Evolutionary conservation across 495 filamentous ascomycete species (phyloP), one percentile per base, ranked within the genome.

Genomic region (Rostrohypoxylon terebratum): DNA sequence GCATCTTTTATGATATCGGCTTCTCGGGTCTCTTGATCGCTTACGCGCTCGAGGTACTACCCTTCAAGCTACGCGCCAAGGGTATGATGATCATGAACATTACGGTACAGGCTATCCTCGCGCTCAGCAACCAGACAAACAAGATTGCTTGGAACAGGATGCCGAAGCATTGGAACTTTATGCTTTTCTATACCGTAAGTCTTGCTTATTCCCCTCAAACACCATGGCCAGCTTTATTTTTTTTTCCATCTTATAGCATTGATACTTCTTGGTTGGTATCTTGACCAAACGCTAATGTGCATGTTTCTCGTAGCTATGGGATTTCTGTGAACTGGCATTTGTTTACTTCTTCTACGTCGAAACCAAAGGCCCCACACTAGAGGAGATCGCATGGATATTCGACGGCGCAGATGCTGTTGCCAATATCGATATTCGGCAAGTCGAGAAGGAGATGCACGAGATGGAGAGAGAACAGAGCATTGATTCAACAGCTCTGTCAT

Each of bases 321-420:
- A 90, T 65, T 80, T 80, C 13, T 69, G 85, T 60, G 87, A 90
- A 73, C 73, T 91, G 21, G 47, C 83, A 2, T 87, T 91, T 61
- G 89, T 90, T n/a, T 91, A 85, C 80, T 87, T 89, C 80, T 85
- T 89, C 78, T 92, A 89, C 62, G 82, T 89, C 21, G 90, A 92
- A 78, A 92, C 89, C 11, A 86, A 86, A 57, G 87, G 88, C 9
- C 86, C 86, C 0, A 89, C 88, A 0, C 83, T 91, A 3, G 90
- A 91, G 71, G 90, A 91, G 67, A 87, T 90, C 63, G 84, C 87
- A 3, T 77, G 80, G 54, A 82, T 87, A 55, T 90, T 91, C 70
- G 88, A 90, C 72, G 88, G 89, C 14, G 83, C 85, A 8, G 75
- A 80, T 11, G 87, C 87, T 57, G 81, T 88, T 25, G 84, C 83